Evolutionary conservation across 2,329 filamentous ascomycete genomes (phyloP).

Genomic region (Colletotrichum acutatum): DNA sequence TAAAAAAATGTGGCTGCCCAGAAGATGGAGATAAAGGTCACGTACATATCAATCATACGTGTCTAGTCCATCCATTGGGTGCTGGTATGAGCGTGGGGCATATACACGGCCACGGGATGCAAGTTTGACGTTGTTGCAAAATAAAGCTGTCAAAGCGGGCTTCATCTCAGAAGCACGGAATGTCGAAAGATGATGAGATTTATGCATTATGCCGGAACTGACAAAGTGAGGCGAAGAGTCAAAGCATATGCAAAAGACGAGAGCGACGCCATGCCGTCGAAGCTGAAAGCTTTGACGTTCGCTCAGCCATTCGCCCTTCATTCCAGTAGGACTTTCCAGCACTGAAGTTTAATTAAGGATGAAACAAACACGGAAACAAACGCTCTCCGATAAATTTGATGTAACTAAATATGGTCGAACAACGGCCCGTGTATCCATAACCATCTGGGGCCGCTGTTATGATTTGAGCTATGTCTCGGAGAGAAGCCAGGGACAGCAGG

Average conservation of each 20-base stretch:
- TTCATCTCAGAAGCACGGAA: too few relatives aligned
- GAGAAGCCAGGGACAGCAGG: neutral
- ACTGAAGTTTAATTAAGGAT: neutral
- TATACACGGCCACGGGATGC: neutral
- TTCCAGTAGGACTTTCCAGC: neutral
- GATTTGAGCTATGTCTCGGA: neutral
- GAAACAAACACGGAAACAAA: neutral
- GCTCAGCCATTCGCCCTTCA: neutral
- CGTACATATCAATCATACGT: neutral
- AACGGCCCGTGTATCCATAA: neutral
- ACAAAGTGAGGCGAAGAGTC: slow-evolving; percentile 18
- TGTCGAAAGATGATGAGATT: neutral
- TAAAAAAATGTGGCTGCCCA: too few relatives aligned
- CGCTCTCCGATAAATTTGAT: too few relatives aligned
- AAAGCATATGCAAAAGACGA: neutral
- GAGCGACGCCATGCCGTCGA: neutral
- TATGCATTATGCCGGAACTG: slow-evolving; percentile 4
- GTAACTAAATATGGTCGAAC: neutral
- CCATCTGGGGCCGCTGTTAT: neutral
- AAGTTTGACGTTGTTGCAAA: neutral
- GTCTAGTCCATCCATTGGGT: neutral
- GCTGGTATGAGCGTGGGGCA: neutral
- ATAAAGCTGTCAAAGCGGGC: neutral
- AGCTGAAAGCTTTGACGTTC: neutral
- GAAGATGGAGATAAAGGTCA: neutral